Conservation (phyloP, 495 filamentous ascomycete genomes). For the Penicillium coprophilum region DNA sequence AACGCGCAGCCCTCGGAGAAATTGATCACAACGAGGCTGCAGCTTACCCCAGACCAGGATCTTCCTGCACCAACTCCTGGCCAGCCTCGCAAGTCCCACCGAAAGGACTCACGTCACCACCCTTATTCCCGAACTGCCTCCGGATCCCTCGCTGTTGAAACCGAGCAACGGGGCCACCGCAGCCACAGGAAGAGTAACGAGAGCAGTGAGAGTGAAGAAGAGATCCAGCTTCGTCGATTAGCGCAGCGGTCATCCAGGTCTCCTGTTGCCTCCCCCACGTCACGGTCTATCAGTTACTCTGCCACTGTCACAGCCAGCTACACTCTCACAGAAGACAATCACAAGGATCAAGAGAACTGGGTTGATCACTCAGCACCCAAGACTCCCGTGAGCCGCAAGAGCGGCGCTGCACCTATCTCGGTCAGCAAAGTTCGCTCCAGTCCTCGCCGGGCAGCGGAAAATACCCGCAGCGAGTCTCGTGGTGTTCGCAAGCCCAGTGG, state of each 20-base stretch:
- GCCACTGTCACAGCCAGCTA: constrained; percentile 48
- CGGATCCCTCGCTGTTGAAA: constrained; percentile 39
- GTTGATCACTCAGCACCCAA: constrained; percentile 55
- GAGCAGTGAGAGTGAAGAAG: constrained; percentile 72
- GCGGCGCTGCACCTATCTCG: constrained; percentile 64
- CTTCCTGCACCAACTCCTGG: constrained; percentile 94
- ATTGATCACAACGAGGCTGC: constrained; percentile 74
- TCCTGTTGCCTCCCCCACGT: constrained; percentile 44
- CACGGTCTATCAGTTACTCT: constrained; percentile 53
- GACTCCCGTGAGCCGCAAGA: constrained; percentile 61
- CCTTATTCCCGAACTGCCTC: constrained; percentile 52
- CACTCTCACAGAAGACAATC: constrained; percentile 42
- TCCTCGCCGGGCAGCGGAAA: constrained; percentile 59
- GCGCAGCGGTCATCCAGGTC: constrained; percentile 58
- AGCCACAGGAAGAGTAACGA: constrained; percentile 44
- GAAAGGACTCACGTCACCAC: constrained; percentile 57
- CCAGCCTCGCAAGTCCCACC: constrained; percentile 85
- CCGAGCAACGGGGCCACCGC: constrained; percentile 39
- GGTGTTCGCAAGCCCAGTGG: constrained; percentile 90
- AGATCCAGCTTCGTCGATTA: constrained; percentile 69
- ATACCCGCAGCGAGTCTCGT: constrained; percentile 48
- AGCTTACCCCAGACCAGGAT: constrained; percentile 62
- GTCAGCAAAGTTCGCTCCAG: constrained; percentile 71
- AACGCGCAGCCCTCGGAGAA: constrained; percentile 83
- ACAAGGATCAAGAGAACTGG: constrained; percentile 49